phyloP scores from a whole-genome alignment of 2,329 filamentous ascomycete genomes.

The Xylariomycetidae sp. region DNA sequence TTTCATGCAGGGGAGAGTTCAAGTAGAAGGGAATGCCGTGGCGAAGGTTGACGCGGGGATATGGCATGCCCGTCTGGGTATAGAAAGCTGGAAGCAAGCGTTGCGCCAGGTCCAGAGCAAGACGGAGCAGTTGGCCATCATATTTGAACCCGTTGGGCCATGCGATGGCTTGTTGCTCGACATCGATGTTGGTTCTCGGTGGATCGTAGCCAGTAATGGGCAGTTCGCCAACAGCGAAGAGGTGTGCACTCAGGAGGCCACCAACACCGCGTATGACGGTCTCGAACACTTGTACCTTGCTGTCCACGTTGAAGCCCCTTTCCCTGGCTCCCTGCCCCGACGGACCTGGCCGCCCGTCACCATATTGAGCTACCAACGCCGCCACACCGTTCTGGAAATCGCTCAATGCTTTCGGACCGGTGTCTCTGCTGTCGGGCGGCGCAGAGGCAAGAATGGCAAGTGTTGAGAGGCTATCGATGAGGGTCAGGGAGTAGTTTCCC shows the following conservation, averaged over 20 bases:
- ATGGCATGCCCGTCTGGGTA: conserved; percentile 84
- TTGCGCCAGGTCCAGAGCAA: conserved; percentile 79
- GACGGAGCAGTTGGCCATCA: conserved; percentile 81
- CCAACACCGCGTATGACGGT: conserved; percentile 92
- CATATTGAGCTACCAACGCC: conserved; percentile 74
- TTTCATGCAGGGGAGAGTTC: conserved; percentile 72
- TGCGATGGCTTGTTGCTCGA: conserved; percentile 49
- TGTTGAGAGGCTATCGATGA: conserved; percentile 92
- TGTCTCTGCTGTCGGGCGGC: conserved; percentile 46
- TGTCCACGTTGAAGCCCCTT: conserved; percentile 87
- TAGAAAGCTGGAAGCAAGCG: conserved; percentile 88
- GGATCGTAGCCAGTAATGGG: conserved; percentile 77
- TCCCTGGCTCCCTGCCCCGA: conserved; percentile 65
- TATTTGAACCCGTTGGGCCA: conserved; percentile 80
- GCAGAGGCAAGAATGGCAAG: conserved; percentile 85
- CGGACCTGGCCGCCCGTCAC: conserved; percentile 68
- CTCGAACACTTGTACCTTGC: conserved; percentile 98
- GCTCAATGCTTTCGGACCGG: conserved; percentile 54
- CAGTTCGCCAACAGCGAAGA: conserved; percentile 86
- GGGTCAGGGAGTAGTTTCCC: conserved; percentile 91
- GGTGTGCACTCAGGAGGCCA: conserved; percentile 83
- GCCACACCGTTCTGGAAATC: conserved; percentile 78
- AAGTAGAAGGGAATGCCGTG: conserved; percentile 88
- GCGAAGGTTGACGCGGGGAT: conserved; percentile 87
- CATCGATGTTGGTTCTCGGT: conserved; percentile 31